phyloP scores from a whole-genome alignment of 108 stramenopile species.

The Pseudonitzschia multistriata region DNA sequence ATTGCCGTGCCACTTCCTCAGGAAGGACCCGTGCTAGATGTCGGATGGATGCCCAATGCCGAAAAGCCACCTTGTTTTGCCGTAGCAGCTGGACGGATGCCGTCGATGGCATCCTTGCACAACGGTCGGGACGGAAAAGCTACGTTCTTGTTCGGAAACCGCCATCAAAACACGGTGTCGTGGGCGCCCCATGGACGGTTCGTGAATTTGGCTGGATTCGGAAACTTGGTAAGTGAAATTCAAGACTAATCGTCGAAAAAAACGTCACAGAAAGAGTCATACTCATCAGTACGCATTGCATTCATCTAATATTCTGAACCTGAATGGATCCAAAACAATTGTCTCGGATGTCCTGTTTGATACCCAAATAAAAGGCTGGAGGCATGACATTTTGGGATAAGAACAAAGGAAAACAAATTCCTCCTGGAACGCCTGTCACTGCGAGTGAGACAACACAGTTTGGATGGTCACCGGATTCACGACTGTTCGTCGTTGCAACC shows the following conservation, averaged over 20 bases:
- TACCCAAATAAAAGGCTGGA: no score
- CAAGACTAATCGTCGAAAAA: no score
- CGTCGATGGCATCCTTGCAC: conserved; percentile 86
- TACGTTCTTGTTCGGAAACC: conserved; percentile 91
- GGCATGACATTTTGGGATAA: conserved; percentile 98
- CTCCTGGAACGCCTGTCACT: conserved; percentile 43
- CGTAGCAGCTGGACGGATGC: conserved; percentile 92
- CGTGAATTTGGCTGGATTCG: conserved; percentile 81
- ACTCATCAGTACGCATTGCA: no score
- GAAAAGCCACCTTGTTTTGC: conserved; percentile 71
- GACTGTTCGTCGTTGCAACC: conserved; percentile 88
- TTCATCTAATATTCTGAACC: no score
- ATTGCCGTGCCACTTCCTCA: conserved; percentile 69
- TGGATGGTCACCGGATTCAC: conserved; percentile 92
- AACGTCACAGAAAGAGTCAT: no score
- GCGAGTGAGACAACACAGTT: conserved; percentile 67
- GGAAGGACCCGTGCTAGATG: conserved; percentile 80
- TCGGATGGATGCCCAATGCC: conserved; percentile 87
- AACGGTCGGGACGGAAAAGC: conserved; percentile 87
- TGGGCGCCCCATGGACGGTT: conserved; percentile 93
- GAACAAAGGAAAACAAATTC: conserved; percentile 80
- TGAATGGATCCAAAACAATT: no score
- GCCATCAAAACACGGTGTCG: conserved; percentile 89
- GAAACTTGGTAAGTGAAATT: conserved; percentile 46
- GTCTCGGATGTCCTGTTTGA: no score